Base-by-base conservation (phyloP, 177 flowering plant genomes). In the Vitis hybrid region DNA sequence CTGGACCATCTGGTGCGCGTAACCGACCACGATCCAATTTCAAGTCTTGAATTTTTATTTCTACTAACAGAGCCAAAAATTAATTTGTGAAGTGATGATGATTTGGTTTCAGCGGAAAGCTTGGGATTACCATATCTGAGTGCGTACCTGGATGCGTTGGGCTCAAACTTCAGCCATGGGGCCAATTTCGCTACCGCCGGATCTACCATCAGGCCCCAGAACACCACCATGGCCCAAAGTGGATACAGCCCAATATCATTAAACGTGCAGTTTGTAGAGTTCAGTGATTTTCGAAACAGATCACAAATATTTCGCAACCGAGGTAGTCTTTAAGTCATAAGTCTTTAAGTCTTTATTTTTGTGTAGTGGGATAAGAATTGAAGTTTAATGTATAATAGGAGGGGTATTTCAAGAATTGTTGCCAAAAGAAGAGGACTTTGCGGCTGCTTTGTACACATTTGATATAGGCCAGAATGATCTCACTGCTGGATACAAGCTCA, bases 401-500 rank as follows among this genome's bases (percentile, higher is more conserved):
- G 88, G 83, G 9, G 81, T 92, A 15, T 92, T 70, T 58, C 61
- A 64, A 71, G 64, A 66, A 10, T 67, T 92, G 70, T 5, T 94
- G 81, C 97, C 97, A 0, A 75, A 79, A 59, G 72, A 59, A 11
- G 84, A 90, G 31, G 68, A 70, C 61, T 94, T 92, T 74, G 73
- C 85, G 2, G 61, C 57, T 0, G 96, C 90, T 2, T 72, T 94
- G 61, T 94, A 92, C 85, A 91, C 97, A 1, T 88, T 90, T 26
- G 98, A 94, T 62, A 91, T 94, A 12, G 98, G 98, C 10, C 98
- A 92, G 55, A 94, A 94, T 58, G 98, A 94, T 73, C 86, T 94
- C 22, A 88, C 92, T 0, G 79, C 89, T 15, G 90, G 95, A 2
- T 87, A 78, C 65, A 83, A 82, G 71, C 72, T 51, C 7, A 88